phyloP scores from a whole-genome alignment of 257 asterid species.

The Rehmannia glutinosa region DNA sequence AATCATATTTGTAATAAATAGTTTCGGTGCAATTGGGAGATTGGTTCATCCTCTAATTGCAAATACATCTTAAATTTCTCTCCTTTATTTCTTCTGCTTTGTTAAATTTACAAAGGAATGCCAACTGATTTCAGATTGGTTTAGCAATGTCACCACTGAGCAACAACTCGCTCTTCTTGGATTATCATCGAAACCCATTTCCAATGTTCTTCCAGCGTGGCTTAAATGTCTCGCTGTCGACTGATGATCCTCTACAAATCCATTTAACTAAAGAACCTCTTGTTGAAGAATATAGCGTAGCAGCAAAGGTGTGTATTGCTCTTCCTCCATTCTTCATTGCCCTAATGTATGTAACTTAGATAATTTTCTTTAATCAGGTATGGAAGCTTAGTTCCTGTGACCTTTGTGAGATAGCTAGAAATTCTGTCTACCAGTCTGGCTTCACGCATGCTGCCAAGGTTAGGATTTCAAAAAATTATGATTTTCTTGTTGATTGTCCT shows the following conservation, averaged over 20 bases:
- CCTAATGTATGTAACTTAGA: conserved; percentile 13
- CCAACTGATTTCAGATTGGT: conserved; percentile 62
- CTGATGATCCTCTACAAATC: conserved; percentile 91
- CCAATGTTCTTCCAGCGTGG: conserved; percentile 95
- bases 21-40: neutral
- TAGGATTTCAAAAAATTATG: conserved; percentile 13
- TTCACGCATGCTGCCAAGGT: conserved; percentile 87
- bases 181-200: conserved; percentile 86
- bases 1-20: neutral
- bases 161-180: conserved; percentile 91
- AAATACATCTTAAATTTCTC: neutral
- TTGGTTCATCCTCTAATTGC: neutral
- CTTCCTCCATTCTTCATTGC: conserved; percentile 8
- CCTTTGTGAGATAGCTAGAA: conserved; percentile 91
- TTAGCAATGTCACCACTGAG: conserved; percentile 96
- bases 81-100: neutral
- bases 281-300: conserved; percentile 97
- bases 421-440: conserved; percentile 96
- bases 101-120: neutral
- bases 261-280: conserved; percentile 94
- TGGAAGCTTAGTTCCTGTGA: conserved; percentile 98
- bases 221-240: conserved; percentile 76
- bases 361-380: conserved; percentile 42
- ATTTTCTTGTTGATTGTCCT: neutral
- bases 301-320: conserved; percentile 61